phyloP scores from a whole-genome alignment of 2,329 filamentous ascomycete species.

The Penicillium sp. region DNA sequence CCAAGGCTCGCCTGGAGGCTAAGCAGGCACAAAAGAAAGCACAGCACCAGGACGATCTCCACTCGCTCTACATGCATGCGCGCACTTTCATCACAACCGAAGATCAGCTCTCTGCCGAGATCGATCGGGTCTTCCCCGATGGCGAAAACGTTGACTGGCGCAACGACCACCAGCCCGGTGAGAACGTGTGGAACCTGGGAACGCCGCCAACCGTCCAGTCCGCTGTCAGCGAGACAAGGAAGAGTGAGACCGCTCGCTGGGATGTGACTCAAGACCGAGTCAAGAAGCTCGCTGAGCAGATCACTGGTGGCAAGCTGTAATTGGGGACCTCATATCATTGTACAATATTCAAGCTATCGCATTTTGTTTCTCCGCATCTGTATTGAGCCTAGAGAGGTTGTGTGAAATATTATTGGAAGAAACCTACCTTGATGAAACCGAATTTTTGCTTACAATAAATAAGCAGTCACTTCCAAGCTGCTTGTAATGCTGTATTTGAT shows the following conservation, averaged over 20 bases:
- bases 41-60: conserved; percentile 70
- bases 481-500: too few species aligned
- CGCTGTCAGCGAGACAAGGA: conserved; percentile 35
- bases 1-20: conserved; percentile 43
- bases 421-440: background rate
- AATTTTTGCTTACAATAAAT: too few species aligned
- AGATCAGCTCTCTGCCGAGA: conserved; percentile 71
- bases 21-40: conserved; percentile 59
- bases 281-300: conserved; percentile 66
- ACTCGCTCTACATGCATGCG: conserved; percentile 89
- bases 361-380: conserved; percentile 18
- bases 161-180: conserved; percentile 46
- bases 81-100: conserved; percentile 85
- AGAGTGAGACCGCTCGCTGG: conserved; percentile 40
- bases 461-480: too few species aligned
- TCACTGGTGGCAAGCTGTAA: conserved; percentile 69
- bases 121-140: conserved; percentile 77
- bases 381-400: conserved; percentile 3
- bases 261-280: conserved; percentile 60
- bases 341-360: conserved; percentile 29
- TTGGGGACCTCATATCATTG: conserved; percentile 19
- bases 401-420: conserved; percentile 2
- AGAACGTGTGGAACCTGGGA: conserved; percentile 58
- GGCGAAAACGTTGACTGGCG: conserved; percentile 51
- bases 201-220: conserved; percentile 47